Evolutionary conservation across 2,329 filamentous ascomycete species (phyloP).

Genomic region (Aurifilum marmelostoma): DNA sequence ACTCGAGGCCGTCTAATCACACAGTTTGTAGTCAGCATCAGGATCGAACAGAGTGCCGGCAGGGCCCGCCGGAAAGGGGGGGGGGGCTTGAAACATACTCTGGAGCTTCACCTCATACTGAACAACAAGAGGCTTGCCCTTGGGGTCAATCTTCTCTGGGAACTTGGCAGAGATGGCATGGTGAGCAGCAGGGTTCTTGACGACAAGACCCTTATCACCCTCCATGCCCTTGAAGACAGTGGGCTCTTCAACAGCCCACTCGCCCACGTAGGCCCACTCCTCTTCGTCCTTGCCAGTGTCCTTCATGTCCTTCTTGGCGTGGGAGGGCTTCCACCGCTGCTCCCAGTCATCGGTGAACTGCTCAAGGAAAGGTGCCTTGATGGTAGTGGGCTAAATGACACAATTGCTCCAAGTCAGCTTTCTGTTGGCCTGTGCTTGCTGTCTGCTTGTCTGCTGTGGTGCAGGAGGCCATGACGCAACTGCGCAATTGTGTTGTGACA

Average conservation of each 20-base stretch:
- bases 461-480: not conserved
- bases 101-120: constrained; percentile 99
- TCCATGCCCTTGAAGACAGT: constrained; percentile 86
- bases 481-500: not conserved
- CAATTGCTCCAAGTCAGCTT: constrained; percentile 8
- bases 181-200: constrained; percentile 97
- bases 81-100: constrained; percentile 77
- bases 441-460: not conserved
- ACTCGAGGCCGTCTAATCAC: constrained; percentile 81
- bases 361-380: constrained; percentile 96
- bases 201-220: constrained; percentile 93
- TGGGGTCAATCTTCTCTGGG: constrained; percentile 94
- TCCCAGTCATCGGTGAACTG: constrained; percentile 99
- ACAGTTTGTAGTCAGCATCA: constrained; percentile 20
- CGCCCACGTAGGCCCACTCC: constrained; percentile 96
- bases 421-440: not conserved
- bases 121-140: constrained; percentile 93
- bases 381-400: constrained; percentile 69
- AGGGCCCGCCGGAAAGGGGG: too few species aligned
- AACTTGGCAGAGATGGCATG: constrained; percentile 99
- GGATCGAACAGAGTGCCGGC: not conserved
- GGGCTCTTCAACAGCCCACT: constrained; percentile 97
- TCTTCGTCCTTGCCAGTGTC: constrained; percentile 79
- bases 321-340: constrained; percentile 87
- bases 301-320: constrained; percentile 88